Conservation (phyloP, 2,329 filamentous ascomycete genomes). For the Clarireedia homoeocarpa region DNA sequence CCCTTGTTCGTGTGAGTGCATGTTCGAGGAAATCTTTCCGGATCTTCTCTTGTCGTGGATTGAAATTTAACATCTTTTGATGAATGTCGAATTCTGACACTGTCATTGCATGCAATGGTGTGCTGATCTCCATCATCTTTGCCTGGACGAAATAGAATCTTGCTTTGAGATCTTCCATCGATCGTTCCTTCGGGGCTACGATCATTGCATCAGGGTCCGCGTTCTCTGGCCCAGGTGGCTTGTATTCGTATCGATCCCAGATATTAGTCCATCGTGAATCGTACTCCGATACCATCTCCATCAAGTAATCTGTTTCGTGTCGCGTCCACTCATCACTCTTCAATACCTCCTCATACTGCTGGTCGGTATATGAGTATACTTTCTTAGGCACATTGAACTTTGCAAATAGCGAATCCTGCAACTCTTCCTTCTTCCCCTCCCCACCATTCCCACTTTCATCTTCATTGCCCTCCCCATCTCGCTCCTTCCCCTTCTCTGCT, state of each 20-base stretch:
- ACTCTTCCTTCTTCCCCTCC: conserved; percentile 10
- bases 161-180: conserved; percentile 84
- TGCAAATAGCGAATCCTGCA: conserved; percentile 61
- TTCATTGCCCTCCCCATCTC: conserved; percentile 34
- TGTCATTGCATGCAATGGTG: conserved; percentile 80
- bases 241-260: conserved; percentile 84
- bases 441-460: conserved; percentile 31
- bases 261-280: conserved; percentile 88
- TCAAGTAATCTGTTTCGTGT: conserved; percentile 88
- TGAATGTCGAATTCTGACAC: conserved; percentile 74
- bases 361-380: conserved; percentile 75
- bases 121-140: conserved; percentile 72
- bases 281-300: conserved; percentile 66
- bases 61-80: conserved; percentile 80
- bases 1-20: conserved; percentile 68
- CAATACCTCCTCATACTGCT: conserved; percentile 73
- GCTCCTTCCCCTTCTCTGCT: conserved; percentile 33
- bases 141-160: conserved; percentile 85
- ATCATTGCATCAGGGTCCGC: conserved; percentile 21
- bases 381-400: conserved; percentile 82
- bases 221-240: conserved; percentile 29
- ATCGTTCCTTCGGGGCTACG: conserved; percentile 44
- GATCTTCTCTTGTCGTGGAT: conserved; percentile 67
- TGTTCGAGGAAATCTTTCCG: conserved; percentile 81
- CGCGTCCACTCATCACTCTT: conserved; percentile 75